A percentile compares a stretch with the other conserved stretches of the same genome.
Evolutionary conservation across 2,329 filamentous ascomycete species (phyloP).

Genomic region (Exophiala sideris): DNA sequence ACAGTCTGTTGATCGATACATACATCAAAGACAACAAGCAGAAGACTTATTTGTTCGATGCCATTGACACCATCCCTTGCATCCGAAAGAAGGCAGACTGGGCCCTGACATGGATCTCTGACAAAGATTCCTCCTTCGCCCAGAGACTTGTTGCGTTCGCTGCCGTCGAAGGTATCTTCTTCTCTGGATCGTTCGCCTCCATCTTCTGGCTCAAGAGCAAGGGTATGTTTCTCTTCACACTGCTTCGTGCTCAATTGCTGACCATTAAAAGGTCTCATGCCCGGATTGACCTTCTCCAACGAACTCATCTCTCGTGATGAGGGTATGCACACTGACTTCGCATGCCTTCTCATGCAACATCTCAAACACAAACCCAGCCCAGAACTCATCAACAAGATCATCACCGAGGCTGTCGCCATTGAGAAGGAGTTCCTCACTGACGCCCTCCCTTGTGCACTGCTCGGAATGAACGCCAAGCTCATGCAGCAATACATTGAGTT

Average conservation of each 20-base stretch:
- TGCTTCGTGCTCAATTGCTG: background rate
- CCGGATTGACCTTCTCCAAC: conserved; percentile 97
- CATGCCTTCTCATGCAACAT: conserved; percentile 96
- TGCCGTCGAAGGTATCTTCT: conserved; percentile 99
- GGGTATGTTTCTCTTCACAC: conserved; percentile 37
- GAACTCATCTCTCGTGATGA: conserved; percentile 99
- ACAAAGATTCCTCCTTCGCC: conserved; percentile 90
- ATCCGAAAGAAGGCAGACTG: conserved; percentile 99
- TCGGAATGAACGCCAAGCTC: conserved; percentile 94
- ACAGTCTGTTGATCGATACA: conserved; percentile 97
- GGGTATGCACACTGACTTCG: conserved; percentile 98
- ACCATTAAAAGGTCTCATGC: conserved; percentile 68
- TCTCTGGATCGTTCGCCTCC: conserved; percentile 95
- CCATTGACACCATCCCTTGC: conserved; percentile 97
- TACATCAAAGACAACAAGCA: conserved; percentile 60
- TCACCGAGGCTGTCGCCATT: conserved; percentile 87
- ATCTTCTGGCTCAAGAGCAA: conserved; percentile 99
- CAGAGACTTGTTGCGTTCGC: conserved; percentile 95
- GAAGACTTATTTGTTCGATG: conserved; percentile 92
- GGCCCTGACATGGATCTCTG: conserved; percentile 91
- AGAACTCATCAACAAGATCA: conserved; percentile 78
- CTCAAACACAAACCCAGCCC: conserved; percentile 85
- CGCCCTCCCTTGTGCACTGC: conserved; percentile 83
- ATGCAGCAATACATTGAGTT: conserved; percentile 99
- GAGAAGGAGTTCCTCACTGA: conserved; percentile 98